Conservation (phyloP, 352 stramenopile genomes). For the Pythium aristosporum region DNA sequence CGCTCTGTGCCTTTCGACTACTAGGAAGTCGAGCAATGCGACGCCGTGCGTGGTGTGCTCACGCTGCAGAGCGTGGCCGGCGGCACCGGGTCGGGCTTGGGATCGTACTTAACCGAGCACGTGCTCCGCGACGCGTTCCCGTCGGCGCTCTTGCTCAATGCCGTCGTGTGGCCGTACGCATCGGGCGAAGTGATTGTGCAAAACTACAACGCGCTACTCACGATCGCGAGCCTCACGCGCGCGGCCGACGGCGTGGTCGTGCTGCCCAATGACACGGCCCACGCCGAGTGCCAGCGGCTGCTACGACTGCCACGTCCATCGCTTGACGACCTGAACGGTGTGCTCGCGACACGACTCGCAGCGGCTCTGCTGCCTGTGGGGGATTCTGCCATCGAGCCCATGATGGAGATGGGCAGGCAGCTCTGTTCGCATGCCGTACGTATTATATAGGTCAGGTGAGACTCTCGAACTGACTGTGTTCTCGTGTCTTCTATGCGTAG, state of each 20-base stretch:
- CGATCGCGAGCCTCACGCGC: constrained; percentile 72
- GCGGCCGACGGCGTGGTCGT: constrained; percentile 61
- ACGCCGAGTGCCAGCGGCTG: constrained; percentile 51
- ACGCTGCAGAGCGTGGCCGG: constrained; percentile 85
- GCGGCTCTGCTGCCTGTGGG: constrained; percentile 47
- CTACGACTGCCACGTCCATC: constrained; percentile 58
- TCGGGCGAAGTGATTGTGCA: constrained; percentile 88
- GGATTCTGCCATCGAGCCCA: constrained; percentile 23
- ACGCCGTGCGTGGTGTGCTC: constrained; percentile 66
- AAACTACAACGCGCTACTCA: constrained; percentile 90
- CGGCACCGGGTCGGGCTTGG: constrained; percentile 85
- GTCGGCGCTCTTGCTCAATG: constrained; percentile 55
- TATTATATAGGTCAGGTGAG: neutral
- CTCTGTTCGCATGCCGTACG: constrained; percentile 62
- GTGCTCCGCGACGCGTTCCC: constrained; percentile 61
- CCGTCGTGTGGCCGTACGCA: constrained; percentile 82
- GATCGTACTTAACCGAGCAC: constrained; percentile 77
- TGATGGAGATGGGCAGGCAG: constrained; percentile 41
- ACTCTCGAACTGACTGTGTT: no score
- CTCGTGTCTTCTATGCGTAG: constrained; percentile 19
- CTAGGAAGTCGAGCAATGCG: constrained; percentile 70
- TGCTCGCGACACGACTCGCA: constrained; percentile 61
- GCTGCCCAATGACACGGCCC: constrained; percentile 69
- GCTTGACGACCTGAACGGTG: constrained; percentile 59
- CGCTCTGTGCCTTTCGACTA: neutral